Conservation (phyloP, 306 rosid species). For the Albizia julibrissin region DNA sequence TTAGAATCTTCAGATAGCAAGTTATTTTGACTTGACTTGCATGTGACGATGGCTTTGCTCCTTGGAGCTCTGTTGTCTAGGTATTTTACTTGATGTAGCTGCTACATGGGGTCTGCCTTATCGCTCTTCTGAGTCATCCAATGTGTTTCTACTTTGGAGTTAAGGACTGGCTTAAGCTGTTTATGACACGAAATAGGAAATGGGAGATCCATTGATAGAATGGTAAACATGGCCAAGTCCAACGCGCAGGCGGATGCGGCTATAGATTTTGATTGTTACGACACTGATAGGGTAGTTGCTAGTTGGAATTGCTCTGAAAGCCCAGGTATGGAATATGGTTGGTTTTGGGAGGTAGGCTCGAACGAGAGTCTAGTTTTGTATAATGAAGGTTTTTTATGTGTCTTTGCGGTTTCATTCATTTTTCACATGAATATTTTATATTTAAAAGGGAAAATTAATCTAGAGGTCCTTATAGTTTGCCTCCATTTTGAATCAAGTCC, state of each 20-base stretch:
- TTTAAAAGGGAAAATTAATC: not conserved
- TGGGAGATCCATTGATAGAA: not conserved
- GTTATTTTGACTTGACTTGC: conserved; percentile 26
- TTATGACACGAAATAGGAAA: not conserved
- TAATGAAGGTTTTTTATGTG: not conserved
- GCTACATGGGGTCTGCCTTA: not conserved
- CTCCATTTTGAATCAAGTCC: too few relatives aligned
- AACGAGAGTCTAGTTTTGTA: not conserved
- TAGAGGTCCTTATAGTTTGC: too few relatives aligned
- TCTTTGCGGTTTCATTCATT: not conserved
- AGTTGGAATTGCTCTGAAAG: not conserved
- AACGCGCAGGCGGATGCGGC: not conserved
- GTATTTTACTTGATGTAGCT: not conserved
- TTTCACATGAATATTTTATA: not conserved
- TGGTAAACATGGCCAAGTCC: not conserved
- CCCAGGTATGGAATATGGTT: not conserved
- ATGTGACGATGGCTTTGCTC: conserved; percentile 24
- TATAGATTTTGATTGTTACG: not conserved
- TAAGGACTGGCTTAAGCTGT: not conserved
- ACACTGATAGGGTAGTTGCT: not conserved
- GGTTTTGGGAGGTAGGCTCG: not conserved
- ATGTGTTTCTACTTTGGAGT: not conserved
- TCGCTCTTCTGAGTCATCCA: not conserved
- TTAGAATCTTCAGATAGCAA: conserved; percentile 15
- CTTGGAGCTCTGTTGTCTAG: conserved; percentile 15